Conservation (phyloP, 1,284 basidiomycete species). For the Paramarasmius palmivorus region DNA sequence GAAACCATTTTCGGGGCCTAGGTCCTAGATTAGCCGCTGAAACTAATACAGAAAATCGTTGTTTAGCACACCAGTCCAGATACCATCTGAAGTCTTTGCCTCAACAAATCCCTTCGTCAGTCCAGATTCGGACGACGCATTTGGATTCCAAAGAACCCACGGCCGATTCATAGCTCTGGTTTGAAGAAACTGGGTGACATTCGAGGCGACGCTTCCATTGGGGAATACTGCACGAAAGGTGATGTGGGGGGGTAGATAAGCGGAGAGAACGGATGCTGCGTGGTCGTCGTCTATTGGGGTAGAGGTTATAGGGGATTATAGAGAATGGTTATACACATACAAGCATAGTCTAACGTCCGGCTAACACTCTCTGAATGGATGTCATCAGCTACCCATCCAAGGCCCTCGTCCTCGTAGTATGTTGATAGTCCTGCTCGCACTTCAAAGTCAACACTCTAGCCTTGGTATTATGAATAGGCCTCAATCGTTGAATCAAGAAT, state of each 20-base stretch:
- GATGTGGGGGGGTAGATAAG: slow-evolving; percentile 6
- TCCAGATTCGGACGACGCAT: slow-evolving; percentile 32
- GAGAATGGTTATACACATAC: slow-evolving; percentile 37
- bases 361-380: slow-evolving; percentile 79
- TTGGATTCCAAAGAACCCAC: slow-evolving; percentile 70
- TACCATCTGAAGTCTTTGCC: no score
- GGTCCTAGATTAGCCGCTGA: no score
- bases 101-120: slow-evolving; percentile 61
- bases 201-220: slow-evolving; percentile 19
- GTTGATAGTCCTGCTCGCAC: slow-evolving; percentile 77
- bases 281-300: slow-evolving; percentile 76
- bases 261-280: slow-evolving; percentile 66
- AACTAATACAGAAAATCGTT: no score
- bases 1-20: slow-evolving; percentile 6
- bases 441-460: slow-evolving; percentile 75
- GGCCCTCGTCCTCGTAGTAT: slow-evolving; percentile 46
- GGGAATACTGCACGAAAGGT: background rate
- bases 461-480: background rate
- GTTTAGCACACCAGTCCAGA: no score
- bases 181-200: slow-evolving; percentile 50
- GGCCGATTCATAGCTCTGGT: slow-evolving; percentile 56
- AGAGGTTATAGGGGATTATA: background rate
- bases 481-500: background rate
- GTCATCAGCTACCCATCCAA: slow-evolving; percentile 80
- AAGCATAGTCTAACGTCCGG: slow-evolving; percentile 78